These are phyloP conservation scores for Coniochaeta prunicola DNA, from an alignment of 2,329 filamentous ascomycete genomes.

Conservation along the genomic window DNA sequence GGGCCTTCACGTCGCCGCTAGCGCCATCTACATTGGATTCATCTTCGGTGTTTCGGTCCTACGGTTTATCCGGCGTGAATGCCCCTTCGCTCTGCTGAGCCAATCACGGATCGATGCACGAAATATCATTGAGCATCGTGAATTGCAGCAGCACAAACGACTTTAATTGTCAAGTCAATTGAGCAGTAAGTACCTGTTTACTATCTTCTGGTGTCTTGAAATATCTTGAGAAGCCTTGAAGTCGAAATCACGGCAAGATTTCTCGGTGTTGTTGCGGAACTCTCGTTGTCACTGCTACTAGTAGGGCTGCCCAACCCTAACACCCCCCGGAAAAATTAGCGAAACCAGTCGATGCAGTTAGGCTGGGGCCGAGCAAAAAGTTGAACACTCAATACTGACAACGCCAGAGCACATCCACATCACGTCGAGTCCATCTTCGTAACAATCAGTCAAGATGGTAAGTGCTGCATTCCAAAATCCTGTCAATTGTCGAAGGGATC, in stretches of 20 bases:
- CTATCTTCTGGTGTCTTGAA: neutral
- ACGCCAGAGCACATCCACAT: slow-evolving; percentile 40
- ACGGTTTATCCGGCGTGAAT: neutral
- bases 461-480: slow-evolving; percentile 8
- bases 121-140: neutral
- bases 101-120: neutral
- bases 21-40: neutral
- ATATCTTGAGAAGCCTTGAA: neutral
- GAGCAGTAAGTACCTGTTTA: neutral
- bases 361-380: slow-evolving; percentile 6
- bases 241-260: neutral
- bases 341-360: neutral
- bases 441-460: slow-evolving; percentile 50
- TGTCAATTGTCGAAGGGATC: neutral
- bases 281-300: neutral
- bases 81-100: neutral
- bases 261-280: neutral
- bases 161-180: neutral
- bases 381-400: slow-evolving; percentile 10
- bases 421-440: slow-evolving; percentile 47
- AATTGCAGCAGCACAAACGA: neutral
- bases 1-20: neutral
- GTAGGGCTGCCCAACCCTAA: slow-evolving; percentile 10
- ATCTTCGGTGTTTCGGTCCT: neutral
- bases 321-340: slow-evolving; percentile 4